Evolutionary conservation across 2,329 filamentous ascomycete genomes (phyloP).

Genomic region (Beauveria sp.): DNA sequence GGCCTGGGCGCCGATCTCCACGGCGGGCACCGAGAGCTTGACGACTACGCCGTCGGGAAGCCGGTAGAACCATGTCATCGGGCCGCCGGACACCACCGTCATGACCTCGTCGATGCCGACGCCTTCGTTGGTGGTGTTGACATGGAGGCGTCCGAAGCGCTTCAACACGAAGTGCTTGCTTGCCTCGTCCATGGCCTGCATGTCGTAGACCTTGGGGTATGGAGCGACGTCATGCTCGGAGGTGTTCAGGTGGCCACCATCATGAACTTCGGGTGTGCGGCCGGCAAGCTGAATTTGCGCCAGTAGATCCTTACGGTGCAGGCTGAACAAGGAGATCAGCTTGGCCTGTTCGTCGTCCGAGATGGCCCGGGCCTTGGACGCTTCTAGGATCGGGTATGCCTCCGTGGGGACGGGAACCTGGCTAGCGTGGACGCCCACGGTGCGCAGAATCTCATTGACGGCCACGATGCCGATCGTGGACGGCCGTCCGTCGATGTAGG

Average conservation of each 20-base stretch:
- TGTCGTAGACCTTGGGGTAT: neutral
- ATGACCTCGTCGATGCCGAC: neutral
- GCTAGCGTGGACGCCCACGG: neutral
- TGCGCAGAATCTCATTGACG: neutral
- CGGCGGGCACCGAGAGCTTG: neutral
- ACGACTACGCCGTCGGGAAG: neutral
- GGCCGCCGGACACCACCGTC: neutral
- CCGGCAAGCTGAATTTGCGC: neutral
- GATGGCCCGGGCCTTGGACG: neutral
- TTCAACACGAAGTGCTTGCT: neutral
- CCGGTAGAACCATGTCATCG: neutral
- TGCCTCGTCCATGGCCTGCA: neutral
- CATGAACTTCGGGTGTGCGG: neutral
- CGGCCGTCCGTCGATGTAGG: neutral
- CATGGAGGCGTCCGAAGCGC: neutral
- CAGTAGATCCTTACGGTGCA: neutral
- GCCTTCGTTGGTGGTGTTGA: neutral
- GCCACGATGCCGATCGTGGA: neutral
- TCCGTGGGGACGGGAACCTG: neutral
- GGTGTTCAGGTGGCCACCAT: neutral
- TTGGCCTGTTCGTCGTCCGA: neutral
- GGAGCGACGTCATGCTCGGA: neutral
- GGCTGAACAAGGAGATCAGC: neutral
- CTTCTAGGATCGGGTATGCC: neutral
- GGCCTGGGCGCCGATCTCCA: neutral